Evolutionary conservation across 2,329 filamentous ascomycete species (phyloP).

Genomic region (Alternaria arborescens): DNA sequence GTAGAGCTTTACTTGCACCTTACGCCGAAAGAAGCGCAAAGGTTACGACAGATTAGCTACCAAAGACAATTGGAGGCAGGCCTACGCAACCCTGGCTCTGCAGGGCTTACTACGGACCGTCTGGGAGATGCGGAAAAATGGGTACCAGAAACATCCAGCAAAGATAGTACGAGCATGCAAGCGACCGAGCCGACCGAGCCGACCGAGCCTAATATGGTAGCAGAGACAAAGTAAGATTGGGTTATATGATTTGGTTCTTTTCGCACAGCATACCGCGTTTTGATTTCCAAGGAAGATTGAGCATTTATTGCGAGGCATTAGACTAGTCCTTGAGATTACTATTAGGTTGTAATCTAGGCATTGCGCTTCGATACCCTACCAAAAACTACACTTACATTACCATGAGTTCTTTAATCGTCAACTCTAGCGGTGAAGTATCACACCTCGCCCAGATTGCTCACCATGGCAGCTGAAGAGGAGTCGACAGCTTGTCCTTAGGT

Average conservation of each 20-base stretch:
- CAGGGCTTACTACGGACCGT: slow-evolving; percentile 37
- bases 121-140: slow-evolving; percentile 42
- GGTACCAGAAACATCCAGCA: slow-evolving; percentile 15
- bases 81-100: slow-evolving; percentile 54
- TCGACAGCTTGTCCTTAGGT: slow-evolving; percentile 62
- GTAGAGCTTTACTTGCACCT: slow-evolving; percentile 52
- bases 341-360: background rate
- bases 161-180: slow-evolving; percentile 9
- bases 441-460: slow-evolving; percentile 42
- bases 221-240: background rate
- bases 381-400: background rate
- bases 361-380: background rate
- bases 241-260: background rate
- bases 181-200: background rate
- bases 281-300: background rate
- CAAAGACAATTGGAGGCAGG: slow-evolving; percentile 65
- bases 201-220: too few relatives aligned
- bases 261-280: background rate
- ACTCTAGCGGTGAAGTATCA: background rate
- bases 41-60: slow-evolving; percentile 65
- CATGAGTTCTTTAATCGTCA: background rate
- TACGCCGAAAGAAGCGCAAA: slow-evolving; percentile 63
- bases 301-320: background rate
- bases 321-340: background rate
- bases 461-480: slow-evolving; percentile 73